Percentiles rank a stretch among this genome's conserved stretches.
Conservation (phyloP, 140 eudicot genomes). For the Oenanthe javanica region DNA sequence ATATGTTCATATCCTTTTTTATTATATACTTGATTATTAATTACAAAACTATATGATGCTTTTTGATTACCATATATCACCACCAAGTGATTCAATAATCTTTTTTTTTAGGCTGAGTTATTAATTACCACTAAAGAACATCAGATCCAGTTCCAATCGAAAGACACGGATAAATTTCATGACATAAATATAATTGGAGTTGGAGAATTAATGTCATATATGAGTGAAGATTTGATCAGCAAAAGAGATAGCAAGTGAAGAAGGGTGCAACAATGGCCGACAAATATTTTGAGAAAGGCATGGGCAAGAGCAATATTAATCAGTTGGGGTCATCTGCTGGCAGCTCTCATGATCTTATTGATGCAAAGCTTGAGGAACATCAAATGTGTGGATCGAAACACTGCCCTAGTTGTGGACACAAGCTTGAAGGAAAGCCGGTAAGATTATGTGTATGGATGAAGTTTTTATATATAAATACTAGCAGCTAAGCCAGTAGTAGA, state of each 20-base stretch:
- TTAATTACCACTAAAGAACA: background rate
- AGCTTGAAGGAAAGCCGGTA: slow-evolving; percentile 60
- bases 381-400: slow-evolving; percentile 59
- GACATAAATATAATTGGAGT: background rate
- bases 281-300: slow-evolving; percentile 5
- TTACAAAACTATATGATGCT: background rate
- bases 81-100: background rate
- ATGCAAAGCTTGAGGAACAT: slow-evolving; percentile 64
- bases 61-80: background rate
- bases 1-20: background rate
- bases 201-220: background rate
- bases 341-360: slow-evolving; percentile 47
- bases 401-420: slow-evolving; percentile 63
- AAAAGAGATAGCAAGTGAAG: slow-evolving; percentile 9
- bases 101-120: background rate
- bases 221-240: slow-evolving; percentile 17
- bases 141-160: background rate
- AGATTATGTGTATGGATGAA: background rate
- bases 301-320: slow-evolving; percentile 29
- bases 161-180: no score
- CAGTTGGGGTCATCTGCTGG: slow-evolving; percentile 32
- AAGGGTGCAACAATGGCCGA: background rate
- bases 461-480: background rate
- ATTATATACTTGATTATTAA: background rate
- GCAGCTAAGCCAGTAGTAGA: background rate